These are phyloP conservation scores for Nakazawaea peltata DNA, from an alignment of 805 yeast species.

Conservation along the genomic window DNA sequence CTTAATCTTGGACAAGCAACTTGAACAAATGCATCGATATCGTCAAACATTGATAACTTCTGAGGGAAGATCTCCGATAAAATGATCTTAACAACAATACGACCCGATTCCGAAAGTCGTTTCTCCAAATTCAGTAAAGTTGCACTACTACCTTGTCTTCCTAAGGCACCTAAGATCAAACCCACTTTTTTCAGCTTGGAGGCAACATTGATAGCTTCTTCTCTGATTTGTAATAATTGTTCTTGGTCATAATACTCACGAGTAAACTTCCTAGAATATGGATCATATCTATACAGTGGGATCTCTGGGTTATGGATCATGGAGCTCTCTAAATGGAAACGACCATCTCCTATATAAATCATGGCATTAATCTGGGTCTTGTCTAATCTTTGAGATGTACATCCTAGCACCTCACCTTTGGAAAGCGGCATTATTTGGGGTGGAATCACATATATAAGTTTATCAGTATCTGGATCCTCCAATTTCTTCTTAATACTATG, in stretches of 20 bases:
- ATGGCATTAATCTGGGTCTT: slow-evolving; percentile 62
- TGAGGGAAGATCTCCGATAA: slow-evolving; percentile 91
- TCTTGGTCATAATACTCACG: slow-evolving; percentile 81
- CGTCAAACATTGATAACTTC: slow-evolving; percentile 85
- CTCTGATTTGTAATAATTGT: slow-evolving; percentile 68
- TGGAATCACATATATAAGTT: slow-evolving; percentile 56
- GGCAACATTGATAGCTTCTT: slow-evolving; percentile 67
- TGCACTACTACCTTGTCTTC: slow-evolving; percentile 85
- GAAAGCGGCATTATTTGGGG: slow-evolving; percentile 93
- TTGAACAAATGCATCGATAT: slow-evolving; percentile 91
- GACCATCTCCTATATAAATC: slow-evolving; percentile 92
- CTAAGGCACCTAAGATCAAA: slow-evolving; percentile 83
- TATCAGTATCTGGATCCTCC: slow-evolving; percentile 25
- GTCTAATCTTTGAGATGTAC: slow-evolving; percentile 82
- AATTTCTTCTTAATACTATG: slow-evolving; percentile 66
- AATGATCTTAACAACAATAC: slow-evolving; percentile 70
- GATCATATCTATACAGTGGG: slow-evolving; percentile 92
- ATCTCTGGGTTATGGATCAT: slow-evolving; percentile 95
- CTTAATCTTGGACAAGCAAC: slow-evolving; percentile 96
- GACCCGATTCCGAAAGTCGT: slow-evolving; percentile 44
- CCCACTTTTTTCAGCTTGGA: slow-evolving; percentile 60
- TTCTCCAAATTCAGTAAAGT: slow-evolving; percentile 65
- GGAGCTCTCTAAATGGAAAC: slow-evolving; percentile 91
- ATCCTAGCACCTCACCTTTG: slow-evolving; percentile 93
- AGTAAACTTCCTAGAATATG: slow-evolving; percentile 87